Percentiles rank a stretch among this genome's conserved stretches.
phyloP scores from a whole-genome alignment of 2,329 filamentous ascomycete species.

The Massarina eburnea region DNA sequence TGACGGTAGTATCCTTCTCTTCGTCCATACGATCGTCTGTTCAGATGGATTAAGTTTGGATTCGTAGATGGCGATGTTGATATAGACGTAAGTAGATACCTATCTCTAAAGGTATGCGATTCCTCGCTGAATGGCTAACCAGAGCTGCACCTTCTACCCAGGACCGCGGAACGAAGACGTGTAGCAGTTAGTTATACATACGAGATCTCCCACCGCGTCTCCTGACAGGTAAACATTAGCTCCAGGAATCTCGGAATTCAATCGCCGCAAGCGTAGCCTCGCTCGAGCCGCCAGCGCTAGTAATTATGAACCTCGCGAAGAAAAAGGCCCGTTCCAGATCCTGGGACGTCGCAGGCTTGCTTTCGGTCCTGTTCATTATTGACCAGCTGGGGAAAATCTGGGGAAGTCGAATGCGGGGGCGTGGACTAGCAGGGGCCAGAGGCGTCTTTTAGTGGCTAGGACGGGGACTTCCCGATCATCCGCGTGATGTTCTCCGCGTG shows the following conservation, averaged over 20 bases:
- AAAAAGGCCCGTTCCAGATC: background rate
- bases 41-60: background rate
- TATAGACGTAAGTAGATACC: background rate
- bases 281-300: background rate
- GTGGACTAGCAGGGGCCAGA: background rate
- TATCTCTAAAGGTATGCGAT: no score
- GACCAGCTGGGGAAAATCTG: slow-evolving; percentile 2
- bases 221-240: background rate
- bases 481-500: background rate
- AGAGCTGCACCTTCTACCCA: no score
- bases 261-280: background rate
- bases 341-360: background rate
- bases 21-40: slow-evolving; percentile 11
- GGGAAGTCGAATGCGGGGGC: slow-evolving; percentile 5
- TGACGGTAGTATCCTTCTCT: slow-evolving; percentile 12
- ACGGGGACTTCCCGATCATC: background rate
- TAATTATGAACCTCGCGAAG: background rate
- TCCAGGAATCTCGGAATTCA: background rate
- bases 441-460: background rate
- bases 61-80: background rate
- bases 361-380: background rate
- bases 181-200: no score
- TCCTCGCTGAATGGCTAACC: background rate
- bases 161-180: no score
- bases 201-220: background rate